phyloP scores from a whole-genome alignment of 371 early-diverging fungal species.

The Dinochytrium kinnereticum region DNA sequence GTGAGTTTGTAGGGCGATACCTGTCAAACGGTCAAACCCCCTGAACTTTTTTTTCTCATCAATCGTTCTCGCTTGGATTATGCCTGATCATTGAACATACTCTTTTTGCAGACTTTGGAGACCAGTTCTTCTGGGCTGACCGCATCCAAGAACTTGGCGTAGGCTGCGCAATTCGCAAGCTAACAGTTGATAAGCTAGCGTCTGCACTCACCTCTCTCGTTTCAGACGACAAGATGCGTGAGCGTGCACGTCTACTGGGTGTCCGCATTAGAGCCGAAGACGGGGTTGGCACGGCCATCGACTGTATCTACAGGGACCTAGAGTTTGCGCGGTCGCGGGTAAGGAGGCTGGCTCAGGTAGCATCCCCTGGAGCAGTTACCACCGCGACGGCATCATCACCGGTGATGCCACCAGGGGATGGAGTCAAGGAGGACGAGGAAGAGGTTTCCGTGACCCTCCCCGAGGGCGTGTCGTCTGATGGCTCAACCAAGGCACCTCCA shows the following conservation, averaged over 20 bases:
- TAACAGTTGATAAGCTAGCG: conserved; percentile 63
- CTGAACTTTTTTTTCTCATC: no score
- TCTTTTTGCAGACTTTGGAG: conserved; percentile 61
- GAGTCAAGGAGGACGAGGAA: not conserved
- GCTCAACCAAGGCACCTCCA: no score
- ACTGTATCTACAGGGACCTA: conserved; percentile 70
- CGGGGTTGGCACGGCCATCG: conserved; percentile 69
- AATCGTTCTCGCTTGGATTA: no score
- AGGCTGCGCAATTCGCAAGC: conserved; percentile 66
- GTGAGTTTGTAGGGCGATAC: no score
- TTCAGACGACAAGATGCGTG: conserved; percentile 66
- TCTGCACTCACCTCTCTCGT: conserved; percentile 62
- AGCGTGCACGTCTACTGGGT: conserved; percentile 61
- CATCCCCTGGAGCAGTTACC: not conserved
- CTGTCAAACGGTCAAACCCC: no score
- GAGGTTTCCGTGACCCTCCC: no score
- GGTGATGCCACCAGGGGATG: not conserved
- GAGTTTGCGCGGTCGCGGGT: conserved; percentile 55
- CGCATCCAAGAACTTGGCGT: conserved; percentile 61
- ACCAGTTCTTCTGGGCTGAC: conserved; percentile 80
- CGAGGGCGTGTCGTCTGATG: no score
- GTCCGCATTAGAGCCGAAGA: conserved; percentile 53
- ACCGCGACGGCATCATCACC: not conserved
- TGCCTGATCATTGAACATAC: no score
- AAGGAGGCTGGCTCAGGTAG: conserved; percentile 17